phyloP scores from a whole-genome alignment of 768 basidiomycete genomes.

The Lactarius sanguifluus region DNA sequence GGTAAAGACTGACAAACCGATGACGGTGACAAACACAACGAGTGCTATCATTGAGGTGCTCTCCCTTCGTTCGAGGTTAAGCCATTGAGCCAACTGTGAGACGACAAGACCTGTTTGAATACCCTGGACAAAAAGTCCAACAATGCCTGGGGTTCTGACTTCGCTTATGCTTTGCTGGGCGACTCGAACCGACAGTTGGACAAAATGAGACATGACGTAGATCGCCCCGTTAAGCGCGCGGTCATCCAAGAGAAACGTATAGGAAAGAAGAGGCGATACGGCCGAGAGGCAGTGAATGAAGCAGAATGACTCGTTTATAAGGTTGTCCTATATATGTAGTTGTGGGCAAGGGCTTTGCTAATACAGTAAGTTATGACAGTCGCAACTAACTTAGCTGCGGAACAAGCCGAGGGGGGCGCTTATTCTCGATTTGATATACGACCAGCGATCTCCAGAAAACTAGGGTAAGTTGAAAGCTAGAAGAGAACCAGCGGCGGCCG shows the following conservation, averaged over 20 bases:
- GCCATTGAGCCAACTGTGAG: constrained; percentile 22
- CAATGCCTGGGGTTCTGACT: constrained; percentile 12
- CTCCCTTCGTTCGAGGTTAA: constrained; percentile 8
- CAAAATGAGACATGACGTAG: constrained; percentile 6
- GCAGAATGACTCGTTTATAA: background rate
- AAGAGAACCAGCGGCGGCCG: background rate
- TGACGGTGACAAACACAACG: constrained; percentile 14
- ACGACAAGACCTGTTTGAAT: constrained; percentile 20
- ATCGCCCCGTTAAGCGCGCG: background rate
- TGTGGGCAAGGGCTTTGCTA: background rate
- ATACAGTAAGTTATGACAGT: background rate
- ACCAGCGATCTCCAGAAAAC: background rate
- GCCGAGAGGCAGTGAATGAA: background rate
- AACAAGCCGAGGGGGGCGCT: background rate
- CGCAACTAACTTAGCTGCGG: background rate
- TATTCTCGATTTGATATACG: background rate
- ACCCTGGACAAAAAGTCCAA: constrained; percentile 23
- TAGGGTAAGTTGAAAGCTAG: background rate
- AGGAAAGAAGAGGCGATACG: background rate
- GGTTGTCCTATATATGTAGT: background rate
- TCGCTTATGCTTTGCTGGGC: constrained; percentile 10
- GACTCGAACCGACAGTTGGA: background rate
- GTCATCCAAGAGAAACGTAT: constrained; percentile 2
- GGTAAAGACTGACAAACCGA: constrained; percentile 20
- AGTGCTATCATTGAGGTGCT: background rate